A percentile compares a stretch with the other conserved stretches of the same genome.
Evolutionary conservation across 495 filamentous ascomycete species (phyloP).

Genomic region (Tuber borchii): DNA sequence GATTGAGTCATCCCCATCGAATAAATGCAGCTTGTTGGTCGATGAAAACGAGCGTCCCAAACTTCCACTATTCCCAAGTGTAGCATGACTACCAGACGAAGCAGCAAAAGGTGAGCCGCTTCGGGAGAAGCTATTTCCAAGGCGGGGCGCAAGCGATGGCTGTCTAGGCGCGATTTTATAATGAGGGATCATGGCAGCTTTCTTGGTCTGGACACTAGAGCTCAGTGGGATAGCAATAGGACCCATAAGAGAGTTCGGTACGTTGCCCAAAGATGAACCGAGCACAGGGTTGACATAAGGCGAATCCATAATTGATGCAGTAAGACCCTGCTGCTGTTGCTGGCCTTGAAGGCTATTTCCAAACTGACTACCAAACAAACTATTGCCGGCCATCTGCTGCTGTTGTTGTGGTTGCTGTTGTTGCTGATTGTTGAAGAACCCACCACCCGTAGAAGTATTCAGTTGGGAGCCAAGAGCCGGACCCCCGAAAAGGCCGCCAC

Average conservation of each 20-base stretch:
- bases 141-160: constrained; percentile 65
- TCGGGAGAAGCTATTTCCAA: constrained; percentile 53
- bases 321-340: constrained; percentile 48
- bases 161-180: constrained; percentile 81
- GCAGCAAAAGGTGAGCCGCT: constrained; percentile 36
- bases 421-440: constrained; percentile 44
- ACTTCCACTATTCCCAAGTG: constrained; percentile 27
- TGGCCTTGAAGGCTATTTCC: constrained; percentile 32
- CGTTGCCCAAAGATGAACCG: constrained; percentile 28
- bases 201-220: constrained; percentile 64
- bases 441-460: constrained; percentile 44
- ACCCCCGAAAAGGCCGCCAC: constrained; percentile 58
- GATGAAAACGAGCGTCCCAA: constrained; percentile 47
- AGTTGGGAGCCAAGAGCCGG: constrained; percentile 44
- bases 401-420: constrained; percentile 50
- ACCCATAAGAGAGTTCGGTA: constrained; percentile 30
- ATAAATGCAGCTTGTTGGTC: constrained; percentile 61
- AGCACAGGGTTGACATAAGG: constrained; percentile 77
- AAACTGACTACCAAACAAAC: constrained; percentile 30
- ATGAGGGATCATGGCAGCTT: constrained; percentile 65
- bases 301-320: constrained; percentile 66
- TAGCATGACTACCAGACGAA: constrained; percentile 24
- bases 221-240: constrained; percentile 53
- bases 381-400: constrained; percentile 40
- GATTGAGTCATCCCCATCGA: constrained; percentile 68